Evolutionary conservation across 2,329 filamentous ascomycete species (phyloP).

Genomic region (Cordyceps pruinosa): DNA sequence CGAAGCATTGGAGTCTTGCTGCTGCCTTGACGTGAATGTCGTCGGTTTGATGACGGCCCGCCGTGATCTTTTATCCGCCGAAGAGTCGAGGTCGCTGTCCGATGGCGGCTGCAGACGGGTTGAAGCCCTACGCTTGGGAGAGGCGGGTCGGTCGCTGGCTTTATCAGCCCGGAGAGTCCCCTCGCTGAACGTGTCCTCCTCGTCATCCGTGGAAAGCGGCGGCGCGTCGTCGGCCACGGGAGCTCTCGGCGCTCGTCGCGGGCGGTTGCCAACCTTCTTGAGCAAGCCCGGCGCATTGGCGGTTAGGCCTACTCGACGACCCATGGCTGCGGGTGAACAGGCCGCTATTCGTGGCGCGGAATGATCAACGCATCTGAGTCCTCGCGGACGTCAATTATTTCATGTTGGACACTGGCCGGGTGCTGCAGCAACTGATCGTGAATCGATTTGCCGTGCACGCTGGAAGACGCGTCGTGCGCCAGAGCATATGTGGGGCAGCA

Average conservation of each 20-base stretch:
- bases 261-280: constrained; percentile 11
- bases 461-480: background rate
- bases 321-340: background rate
- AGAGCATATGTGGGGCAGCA: background rate
- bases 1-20: background rate
- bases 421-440: background rate
- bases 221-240: constrained; percentile 14
- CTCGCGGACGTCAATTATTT: background rate
- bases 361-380: background rate
- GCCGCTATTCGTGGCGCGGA: background rate
- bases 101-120: background rate
- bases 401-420: background rate
- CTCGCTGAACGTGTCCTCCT: constrained; percentile 16
- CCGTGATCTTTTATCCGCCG: constrained; percentile 21
- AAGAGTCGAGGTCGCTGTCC: constrained; percentile 18
- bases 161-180: constrained; percentile 3
- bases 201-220: constrained; percentile 25
- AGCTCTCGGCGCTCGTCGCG: constrained; percentile 14
- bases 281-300: constrained; percentile 16
- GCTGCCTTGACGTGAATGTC: constrained; percentile 20
- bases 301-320: constrained; percentile 19
- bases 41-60: constrained; percentile 28
- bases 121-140: background rate
- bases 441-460: background rate
- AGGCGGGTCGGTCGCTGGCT: background rate